Evolutionary conservation across 1,284 basidiomycete species (phyloP).

Genomic region (Cutaneotrichosporon sp.): DNA sequence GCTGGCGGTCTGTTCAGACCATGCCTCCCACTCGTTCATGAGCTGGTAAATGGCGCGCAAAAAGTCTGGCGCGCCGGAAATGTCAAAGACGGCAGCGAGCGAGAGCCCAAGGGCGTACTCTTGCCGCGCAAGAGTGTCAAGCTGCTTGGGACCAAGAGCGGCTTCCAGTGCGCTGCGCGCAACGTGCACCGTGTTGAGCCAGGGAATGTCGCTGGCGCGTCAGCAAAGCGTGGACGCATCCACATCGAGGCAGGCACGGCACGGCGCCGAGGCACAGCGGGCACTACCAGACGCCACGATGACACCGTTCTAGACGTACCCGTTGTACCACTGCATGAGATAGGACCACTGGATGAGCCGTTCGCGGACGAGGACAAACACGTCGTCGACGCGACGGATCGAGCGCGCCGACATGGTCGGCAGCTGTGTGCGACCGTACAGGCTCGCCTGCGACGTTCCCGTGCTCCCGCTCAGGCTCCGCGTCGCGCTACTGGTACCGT

Average conservation of each 20-base stretch:
- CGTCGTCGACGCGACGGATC: conserved; percentile 36
- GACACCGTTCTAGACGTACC: conserved; percentile 24
- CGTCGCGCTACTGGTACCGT: background rate
- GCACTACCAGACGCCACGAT: background rate
- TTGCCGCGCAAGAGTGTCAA: conserved; percentile 41
- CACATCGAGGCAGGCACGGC: background rate
- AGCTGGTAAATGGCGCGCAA: conserved; percentile 44
- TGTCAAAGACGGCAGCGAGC: conserved; percentile 49
- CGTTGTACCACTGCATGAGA: conserved; percentile 45
- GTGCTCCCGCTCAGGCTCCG: conserved; percentile 7
- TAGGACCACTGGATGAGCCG: conserved; percentile 41
- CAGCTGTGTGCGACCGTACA: conserved; percentile 11
- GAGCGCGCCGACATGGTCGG: conserved; percentile 1
- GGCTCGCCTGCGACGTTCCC: conserved; percentile 1
- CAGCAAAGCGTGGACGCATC: conserved; percentile 17
- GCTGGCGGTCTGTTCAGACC: conserved; percentile 38
- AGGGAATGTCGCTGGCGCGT: conserved; percentile 37
- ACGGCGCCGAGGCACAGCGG: background rate
- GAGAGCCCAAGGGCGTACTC: conserved; percentile 50
- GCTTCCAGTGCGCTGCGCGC: conserved; percentile 33
- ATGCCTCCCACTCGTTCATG: conserved; percentile 50
- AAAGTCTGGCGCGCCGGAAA: conserved; percentile 44
- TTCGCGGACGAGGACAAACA: conserved; percentile 35
- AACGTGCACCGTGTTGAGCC: conserved; percentile 46
- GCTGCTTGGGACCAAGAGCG: conserved; percentile 33